phyloP scores from a whole-genome alignment of 352 stramenopile species.

The Globisporangium viniferum region DNA sequence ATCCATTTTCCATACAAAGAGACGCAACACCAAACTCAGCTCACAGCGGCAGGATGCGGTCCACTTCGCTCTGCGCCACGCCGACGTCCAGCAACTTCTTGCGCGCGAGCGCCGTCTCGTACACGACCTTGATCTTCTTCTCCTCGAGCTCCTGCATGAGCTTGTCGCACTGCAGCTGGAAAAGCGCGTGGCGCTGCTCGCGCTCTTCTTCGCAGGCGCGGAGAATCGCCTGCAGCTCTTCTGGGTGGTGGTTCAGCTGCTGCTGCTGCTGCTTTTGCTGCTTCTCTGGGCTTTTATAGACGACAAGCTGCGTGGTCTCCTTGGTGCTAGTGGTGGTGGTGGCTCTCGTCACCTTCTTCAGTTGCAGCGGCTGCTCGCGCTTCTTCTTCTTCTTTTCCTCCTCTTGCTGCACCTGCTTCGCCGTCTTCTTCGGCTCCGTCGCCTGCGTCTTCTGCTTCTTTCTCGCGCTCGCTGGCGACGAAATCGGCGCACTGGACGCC shows the following conservation, averaged over 20 bases:
- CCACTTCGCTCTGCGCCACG: constrained; percentile 16
- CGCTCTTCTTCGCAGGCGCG: constrained; percentile 16
- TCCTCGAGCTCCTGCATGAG: constrained; percentile 21
- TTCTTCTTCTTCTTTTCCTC: background rate
- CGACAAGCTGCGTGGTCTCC: background rate
- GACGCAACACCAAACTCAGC: background rate
- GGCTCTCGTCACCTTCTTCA: background rate
- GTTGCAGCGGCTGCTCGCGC: background rate
- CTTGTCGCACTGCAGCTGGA: constrained; percentile 20
- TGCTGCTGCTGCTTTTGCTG: background rate
- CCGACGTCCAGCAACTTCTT: constrained; percentile 43
- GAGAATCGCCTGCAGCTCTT: constrained; percentile 15
- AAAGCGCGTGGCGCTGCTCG: constrained; percentile 18
- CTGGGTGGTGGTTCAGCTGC: background rate
- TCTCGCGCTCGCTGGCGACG: background rate
- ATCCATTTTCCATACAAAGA: background rate
- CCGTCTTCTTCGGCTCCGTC: background rate
- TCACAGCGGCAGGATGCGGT: constrained; percentile 21
- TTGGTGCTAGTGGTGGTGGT: background rate
- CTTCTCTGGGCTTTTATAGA: background rate
- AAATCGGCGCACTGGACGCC: background rate
- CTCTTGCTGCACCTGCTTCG: constrained; percentile 4
- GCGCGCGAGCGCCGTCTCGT: constrained; percentile 27
- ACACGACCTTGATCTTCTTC: constrained; percentile 21
- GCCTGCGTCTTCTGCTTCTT: constrained; percentile 9